Evolutionary conservation across 495 filamentous ascomycete species (phyloP), one percentile per base, ranked within the genome.

Genomic region (Hypoxylon subgilvum): DNA sequence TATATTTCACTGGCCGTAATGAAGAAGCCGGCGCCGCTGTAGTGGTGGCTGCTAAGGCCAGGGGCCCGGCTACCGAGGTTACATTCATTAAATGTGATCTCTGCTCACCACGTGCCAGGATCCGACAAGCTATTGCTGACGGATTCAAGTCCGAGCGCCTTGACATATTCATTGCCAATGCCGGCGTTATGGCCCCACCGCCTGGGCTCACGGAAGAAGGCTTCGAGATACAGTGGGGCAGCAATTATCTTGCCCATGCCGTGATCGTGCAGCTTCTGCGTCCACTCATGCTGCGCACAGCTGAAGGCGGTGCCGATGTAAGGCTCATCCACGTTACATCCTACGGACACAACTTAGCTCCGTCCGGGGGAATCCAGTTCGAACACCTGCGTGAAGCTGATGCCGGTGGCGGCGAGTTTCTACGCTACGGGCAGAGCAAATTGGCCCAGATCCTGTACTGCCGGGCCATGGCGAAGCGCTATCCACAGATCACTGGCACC

Each of bases 401-500:
- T 10, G 59, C 55, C n/a, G n/a, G n/a, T 47, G 52, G 47, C 6
- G 69, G 57, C 40, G 70, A 72, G 17, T 80, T 69, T 71, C 51
- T 57, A 6, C 79, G 85, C n/a, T 92, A 92, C 65, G 82, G 75
- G 0, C 80, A 87, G 32, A 79, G 75, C 57, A 91, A 92, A 70
- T 75, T 89, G 3, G 84, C 88, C 10, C 88, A 88, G 59, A 78
- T 89, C 12, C 70, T 89, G 2, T 86, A 82, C 52, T 77, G 82
- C 1, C 60, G 70, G 2, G 80, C 88, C 59, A 74, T 92, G 10
- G 83, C 84, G 0, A 70, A 71, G 12, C 77, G 79, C 2, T 76
- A 87, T 63, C 84, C 84, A 0, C 67, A 76, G 23, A 80, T 89
- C 36, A 77, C 72, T 0, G 77, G 76, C 7, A 72, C 87, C 0